Base-by-base conservation (phyloP, 78 protist genomes). In the Speleostelium caveatum region DNA sequence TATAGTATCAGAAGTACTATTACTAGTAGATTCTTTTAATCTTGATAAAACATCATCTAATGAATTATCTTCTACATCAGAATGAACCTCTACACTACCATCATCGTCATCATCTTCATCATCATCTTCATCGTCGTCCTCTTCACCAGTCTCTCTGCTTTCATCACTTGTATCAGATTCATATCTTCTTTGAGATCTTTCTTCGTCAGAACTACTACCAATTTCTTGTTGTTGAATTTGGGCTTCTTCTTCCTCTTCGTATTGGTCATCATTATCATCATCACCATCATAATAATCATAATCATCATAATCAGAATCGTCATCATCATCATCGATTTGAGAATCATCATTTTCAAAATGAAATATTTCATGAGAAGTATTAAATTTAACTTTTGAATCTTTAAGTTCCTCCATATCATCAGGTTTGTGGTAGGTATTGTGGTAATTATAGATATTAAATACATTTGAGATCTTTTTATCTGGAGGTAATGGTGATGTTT, bases 321-420 rank as follows among this genome's bases (percentile, higher is more conserved):
- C 38, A 2, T 85, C 79, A 30, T 32, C 55, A 2, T 75, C 62
- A 26, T 45, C 60, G 1, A 33, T 17, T 35, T 72, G 65, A 0
- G 22, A 10, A 17, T 45, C 58, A 53, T 56, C 16, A 51, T 72
- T 72, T 19, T 55, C 33, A 53, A 72, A 72, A 22, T 72, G 45
- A 53, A 32, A 53, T 14, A 72, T 33, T n/a, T 33, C 28, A 8
- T 58, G 24, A 17, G 33, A 32, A 24, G 16, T 12, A 53, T 53
- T 53, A 53, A 72, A 72, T 72, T 42, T 17, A 17, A 72, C 78
- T 72, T 72, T 72, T 19, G 78, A 56, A 24, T 72, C 78, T n/a
- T 58, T 7, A 16, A 17, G 24, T 1, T 28, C 36, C 10, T 17
- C 6, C 32, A 33, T 24, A 51, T 30, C 49, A 72, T 32, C 53